These are phyloP conservation scores for Chenopodium album DNA, from an alignment of 148 eudicot genomes.

Conservation along the genomic window DNA sequence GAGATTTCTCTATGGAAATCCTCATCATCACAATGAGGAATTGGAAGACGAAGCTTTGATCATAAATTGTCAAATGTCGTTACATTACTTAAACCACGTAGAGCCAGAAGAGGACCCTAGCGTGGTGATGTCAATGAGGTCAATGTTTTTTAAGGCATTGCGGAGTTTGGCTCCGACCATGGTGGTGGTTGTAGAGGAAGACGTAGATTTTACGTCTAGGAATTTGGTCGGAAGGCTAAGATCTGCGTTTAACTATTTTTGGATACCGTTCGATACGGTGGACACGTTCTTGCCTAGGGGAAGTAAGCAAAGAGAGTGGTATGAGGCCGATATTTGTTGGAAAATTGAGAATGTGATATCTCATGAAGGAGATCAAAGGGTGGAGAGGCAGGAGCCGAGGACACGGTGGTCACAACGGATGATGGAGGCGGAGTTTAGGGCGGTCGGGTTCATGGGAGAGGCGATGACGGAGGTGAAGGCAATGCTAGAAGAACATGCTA, in stretches of 20 bases:
- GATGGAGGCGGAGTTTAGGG: slow-evolving; percentile 52
- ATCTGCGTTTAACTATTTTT: slow-evolving; percentile 71
- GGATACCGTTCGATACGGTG: slow-evolving; percentile 92
- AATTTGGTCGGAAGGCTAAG: slow-evolving; percentile 55
- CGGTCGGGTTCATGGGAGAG: slow-evolving; percentile 52
- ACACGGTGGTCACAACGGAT: slow-evolving; percentile 67
- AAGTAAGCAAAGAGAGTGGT: slow-evolving; percentile 82
- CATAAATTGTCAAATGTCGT: slow-evolving; percentile 81
- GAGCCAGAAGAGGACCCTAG: slow-evolving; percentile 20
- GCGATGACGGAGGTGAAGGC: slow-evolving; percentile 58
- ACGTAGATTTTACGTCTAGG: slow-evolving; percentile 64
- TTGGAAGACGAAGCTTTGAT: slow-evolving; percentile 40
- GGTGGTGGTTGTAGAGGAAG: slow-evolving; percentile 73
- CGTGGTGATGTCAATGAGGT: slow-evolving; percentile 21
- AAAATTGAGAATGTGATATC: slow-evolving; percentile 85
- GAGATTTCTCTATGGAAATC: slow-evolving; percentile 11
- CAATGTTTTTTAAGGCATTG: slow-evolving; percentile 53
- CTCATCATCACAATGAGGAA: neutral
- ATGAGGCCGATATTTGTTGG: slow-evolving; percentile 79
- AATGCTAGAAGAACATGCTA: slow-evolving; percentile 89
- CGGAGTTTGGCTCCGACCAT: slow-evolving; percentile 53
- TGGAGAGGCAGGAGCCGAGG: slow-evolving; percentile 73
- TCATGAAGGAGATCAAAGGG: slow-evolving; percentile 58
- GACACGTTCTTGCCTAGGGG: slow-evolving; percentile 75
- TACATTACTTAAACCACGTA: slow-evolving; percentile 54